Base-by-base conservation (phyloP, 306 rosid species). In the Fragaria nilgerrensis region DNA sequence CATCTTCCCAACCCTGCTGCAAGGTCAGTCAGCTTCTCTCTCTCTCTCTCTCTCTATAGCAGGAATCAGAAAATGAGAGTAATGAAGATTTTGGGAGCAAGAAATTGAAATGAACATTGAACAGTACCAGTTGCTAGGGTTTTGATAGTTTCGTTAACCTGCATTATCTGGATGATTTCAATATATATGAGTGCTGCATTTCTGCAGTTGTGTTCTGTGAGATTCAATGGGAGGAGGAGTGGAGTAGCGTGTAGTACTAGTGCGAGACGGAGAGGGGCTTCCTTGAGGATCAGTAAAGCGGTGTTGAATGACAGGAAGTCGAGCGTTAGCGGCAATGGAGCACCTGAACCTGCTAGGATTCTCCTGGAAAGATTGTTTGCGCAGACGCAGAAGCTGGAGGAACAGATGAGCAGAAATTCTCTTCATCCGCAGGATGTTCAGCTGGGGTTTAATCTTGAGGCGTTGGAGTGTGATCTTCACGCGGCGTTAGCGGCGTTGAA, bases 321-420 rank as follows among this genome's bases (percentile, higher is more conserved):
- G 2, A 84, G 84, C 62, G 32, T 88, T 34, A 85, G 76, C 49
- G 89, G 82, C 76, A 81, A 83, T 77, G 97, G 91, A 65, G 89
- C 84, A 16, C 78, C 93, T 39, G 94, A 91, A 63, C 87, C 95
- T 32, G 91, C 98, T 3, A 92, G 92, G 83, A 68, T 87, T 80
- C 93, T 96, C 56, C 96, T 92, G 9, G 96, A 92, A 67, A 91
- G 97, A 64, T 68, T 96, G 86, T 96, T 89, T 79, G 88, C 87
- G 59, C 92, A 88, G 88, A 90, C 97, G 1, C 94, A 92, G 82
- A 90, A 82, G 72, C 80, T 91, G 82, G 96, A 91, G 74, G 79
- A 87, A 41, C 92, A 75, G 79, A 85, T 89, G 77, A 84, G 45
- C 22, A 80, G 85, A 36, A 72, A 83, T 73, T 81, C 87, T 67